Evolutionary conservation across 1,139 yeast genomes (phyloP), one percentile per base, ranked within the genome.

Genomic region (Suhomyces wounanorum): DNA sequence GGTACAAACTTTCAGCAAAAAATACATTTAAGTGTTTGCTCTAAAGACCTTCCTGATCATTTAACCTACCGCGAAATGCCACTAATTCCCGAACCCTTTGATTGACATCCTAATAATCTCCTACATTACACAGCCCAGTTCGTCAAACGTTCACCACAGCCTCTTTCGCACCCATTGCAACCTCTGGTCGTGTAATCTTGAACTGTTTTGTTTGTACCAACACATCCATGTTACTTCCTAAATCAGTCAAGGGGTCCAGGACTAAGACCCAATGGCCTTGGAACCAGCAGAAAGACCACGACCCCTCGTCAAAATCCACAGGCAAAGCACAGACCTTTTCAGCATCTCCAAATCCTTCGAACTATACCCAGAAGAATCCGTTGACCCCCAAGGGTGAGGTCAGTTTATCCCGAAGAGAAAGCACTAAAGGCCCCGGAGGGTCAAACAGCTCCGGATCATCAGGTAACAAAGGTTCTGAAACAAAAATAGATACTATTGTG

Each of bases 151-250:
- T n/a, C 40, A 13, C 18, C 40, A 13, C 40, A 37, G 40, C 44
- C 44, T 31, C 23, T 28, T 47, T 43, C 50, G 46, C 50, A 43
- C 45, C 46, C 50, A 38, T 47, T 43, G 43, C 49, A 42, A 26
- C 45, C 42, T n/a, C 39, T n/a, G 49, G 39, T 47, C 45, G 43
- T 42, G 49, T 18, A 30, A 37, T 16, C 26, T 21, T 18, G 33
- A 40, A 31, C 13, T 33, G 37, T 13, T 35, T 28, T 42, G 30
- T 47, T 43, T 47, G 50, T 47, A 43, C 44, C 38, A 42, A 17
- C 35, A 13, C 16, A n/a, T 17, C n/a, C 42, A 23, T 43, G 45
- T 26, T 46, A n/a, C 43, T 41, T 33, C 42, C 33, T 39, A 33
- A 40, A 21, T 25, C 31, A 18, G 37, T 26, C 42, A 41, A 41